Evolutionary conservation across 2,329 filamentous ascomycete species (phyloP).

Genomic region (Pleoardoris graminearum): DNA sequence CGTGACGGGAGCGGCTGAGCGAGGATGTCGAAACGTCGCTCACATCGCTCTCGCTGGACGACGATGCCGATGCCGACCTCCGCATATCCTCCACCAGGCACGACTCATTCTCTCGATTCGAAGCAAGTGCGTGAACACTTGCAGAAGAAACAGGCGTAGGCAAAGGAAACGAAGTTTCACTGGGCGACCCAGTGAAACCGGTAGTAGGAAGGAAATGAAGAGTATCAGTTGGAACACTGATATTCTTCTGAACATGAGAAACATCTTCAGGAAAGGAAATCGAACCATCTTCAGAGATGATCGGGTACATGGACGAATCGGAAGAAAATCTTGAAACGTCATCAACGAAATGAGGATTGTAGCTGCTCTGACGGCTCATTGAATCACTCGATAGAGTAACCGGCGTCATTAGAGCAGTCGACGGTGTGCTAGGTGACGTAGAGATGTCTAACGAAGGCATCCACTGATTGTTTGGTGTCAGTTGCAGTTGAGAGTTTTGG

Average conservation of each 20-base stretch:
- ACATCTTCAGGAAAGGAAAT: conserved; percentile 41
- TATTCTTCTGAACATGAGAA: conserved; percentile 34
- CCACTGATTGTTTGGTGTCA: conserved; percentile 40
- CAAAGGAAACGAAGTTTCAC: conserved; percentile 40
- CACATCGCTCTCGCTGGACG: conserved; percentile 38
- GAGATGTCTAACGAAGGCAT: conserved; percentile 38
- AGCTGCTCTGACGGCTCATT: conserved; percentile 54
- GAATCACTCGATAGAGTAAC: conserved; percentile 43
- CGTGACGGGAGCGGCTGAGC: conserved; percentile 50
- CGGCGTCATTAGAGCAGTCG: conserved; percentile 43
- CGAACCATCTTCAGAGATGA: conserved; percentile 41
- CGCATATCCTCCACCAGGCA: conserved; percentile 54
- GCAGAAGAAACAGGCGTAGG: conserved; percentile 30
- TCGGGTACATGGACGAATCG: conserved; percentile 43
- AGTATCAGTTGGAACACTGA: conserved; percentile 37
- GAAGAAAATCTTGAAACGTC: conserved; percentile 52
- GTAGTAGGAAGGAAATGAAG: conserved; percentile 33
- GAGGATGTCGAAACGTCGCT: conserved; percentile 52
- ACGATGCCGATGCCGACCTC: conserved; percentile 50
- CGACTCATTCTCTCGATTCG: conserved; percentile 33
- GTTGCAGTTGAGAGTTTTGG: conserved; percentile 32
- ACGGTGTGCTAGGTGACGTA: conserved; percentile 42
- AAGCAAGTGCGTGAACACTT: conserved; percentile 41
- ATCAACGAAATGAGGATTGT: conserved; percentile 47
- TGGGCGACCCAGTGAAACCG: conserved; percentile 40